These are phyloP conservation scores for Guadua angustifolia DNA, from an alignment of 176 grass and related monocot genomes.

Conservation along the genomic window DNA sequence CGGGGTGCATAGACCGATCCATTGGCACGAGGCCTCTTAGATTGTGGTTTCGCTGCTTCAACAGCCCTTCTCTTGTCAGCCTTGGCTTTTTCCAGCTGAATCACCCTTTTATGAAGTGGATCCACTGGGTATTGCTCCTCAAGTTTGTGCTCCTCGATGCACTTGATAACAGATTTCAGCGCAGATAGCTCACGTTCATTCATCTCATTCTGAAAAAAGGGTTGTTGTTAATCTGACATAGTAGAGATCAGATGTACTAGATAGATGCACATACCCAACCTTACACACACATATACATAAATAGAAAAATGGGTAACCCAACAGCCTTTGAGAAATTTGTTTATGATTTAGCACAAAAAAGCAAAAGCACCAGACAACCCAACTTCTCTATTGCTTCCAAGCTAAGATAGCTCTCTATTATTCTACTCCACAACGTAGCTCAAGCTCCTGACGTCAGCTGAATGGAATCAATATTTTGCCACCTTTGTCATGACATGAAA, in stretches of 20 bases:
- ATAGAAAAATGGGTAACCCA: not conserved
- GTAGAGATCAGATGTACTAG: not conserved
- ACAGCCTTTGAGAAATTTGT: not conserved
- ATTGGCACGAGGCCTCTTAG: constrained; percentile 76
- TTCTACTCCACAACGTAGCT: constrained; percentile 23
- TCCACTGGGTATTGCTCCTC: constrained; percentile 77
- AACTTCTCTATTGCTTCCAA: constrained; percentile 32
- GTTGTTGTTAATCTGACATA: not conserved
- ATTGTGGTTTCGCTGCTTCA: constrained; percentile 85
- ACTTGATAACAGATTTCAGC: constrained; percentile 81
- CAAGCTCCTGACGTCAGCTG: not conserved
- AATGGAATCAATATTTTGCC: constrained; percentile 15
- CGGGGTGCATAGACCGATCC: constrained; percentile 60
- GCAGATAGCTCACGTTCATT: constrained; percentile 82
- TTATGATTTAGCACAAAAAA: not conserved
- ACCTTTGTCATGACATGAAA: constrained; percentile 11
- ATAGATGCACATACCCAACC: not conserved
- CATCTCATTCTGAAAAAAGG: constrained; percentile 74
- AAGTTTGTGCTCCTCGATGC: constrained; percentile 92
- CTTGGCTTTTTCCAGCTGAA: constrained; percentile 95
- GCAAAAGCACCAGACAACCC: not conserved
- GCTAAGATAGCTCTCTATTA: constrained; percentile 5
- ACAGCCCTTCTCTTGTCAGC: constrained; percentile 87
- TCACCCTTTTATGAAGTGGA: constrained; percentile 70
- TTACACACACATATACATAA: not conserved